Conservation (phyloP, 306 rosid species). For the Malus domestica region DNA sequence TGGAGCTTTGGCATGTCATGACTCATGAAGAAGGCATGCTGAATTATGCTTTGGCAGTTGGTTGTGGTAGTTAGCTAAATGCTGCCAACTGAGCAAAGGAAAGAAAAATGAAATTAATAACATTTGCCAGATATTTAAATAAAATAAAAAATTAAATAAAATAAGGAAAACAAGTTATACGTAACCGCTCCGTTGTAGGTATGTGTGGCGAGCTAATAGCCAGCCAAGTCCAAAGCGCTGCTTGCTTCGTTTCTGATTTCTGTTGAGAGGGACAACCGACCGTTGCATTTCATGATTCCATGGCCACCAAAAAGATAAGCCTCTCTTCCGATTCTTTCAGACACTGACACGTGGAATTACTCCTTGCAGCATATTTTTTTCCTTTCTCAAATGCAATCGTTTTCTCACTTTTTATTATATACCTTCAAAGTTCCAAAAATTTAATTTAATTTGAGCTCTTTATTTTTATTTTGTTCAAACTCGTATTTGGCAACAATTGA, state of each 20-base stretch:
- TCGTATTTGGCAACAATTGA: too few relatives aligned
- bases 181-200: too few relatives aligned
- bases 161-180: too few relatives aligned
- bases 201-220: too few relatives aligned
- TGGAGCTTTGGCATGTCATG: constrained; percentile 20
- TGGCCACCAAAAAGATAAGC: neutral
- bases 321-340: neutral
- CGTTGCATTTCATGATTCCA: neutral
- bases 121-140: neutral
- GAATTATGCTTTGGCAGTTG: neutral
- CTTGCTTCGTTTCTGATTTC: neutral
- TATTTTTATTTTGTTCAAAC: too few relatives aligned
- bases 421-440: neutral
- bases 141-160: too few relatives aligned
- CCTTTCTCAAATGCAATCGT: neutral
- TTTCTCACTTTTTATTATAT: too few relatives aligned
- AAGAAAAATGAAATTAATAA: neutral
- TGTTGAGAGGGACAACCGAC: neutral
- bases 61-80: neutral
- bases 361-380: neutral
- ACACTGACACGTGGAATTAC: neutral
- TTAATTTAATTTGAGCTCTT: too few relatives aligned
- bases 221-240: neutral
- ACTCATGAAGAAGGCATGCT: constrained; percentile 31
- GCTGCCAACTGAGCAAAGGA: neutral